Evolutionary conservation across 345 rosid species (phyloP), one percentile per base, ranked within the genome.

Genomic region (Erysimum cheiranthoides): DNA sequence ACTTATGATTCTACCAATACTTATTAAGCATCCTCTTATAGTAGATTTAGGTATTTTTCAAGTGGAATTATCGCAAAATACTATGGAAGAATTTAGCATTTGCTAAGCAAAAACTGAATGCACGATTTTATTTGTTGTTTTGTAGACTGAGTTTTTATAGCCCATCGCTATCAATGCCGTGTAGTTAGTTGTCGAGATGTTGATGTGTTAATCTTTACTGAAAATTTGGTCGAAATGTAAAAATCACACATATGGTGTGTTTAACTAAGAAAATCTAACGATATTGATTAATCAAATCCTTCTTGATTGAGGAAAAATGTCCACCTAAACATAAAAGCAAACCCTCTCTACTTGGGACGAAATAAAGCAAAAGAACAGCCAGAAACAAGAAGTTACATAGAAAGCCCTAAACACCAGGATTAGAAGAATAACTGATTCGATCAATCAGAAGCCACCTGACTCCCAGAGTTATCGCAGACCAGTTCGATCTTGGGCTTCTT

Each of bases 361-460:
- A 18, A 63, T 40, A 38, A 60, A 39, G 14, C 30, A 57, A 39
- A 28, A 68, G 31, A 60, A n/a, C 0, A 38, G 39, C 54, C 36
- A 32, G 35, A 27, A 50, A 17, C 36, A 40, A 51, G 18, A 54
- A 49, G 60, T 59, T 30, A 60, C 56, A 75, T 25, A 14, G 4
- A 42, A 21, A 39, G 10, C 16, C 70, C 74, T 68, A 61, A 31
- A 49, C 43, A 12, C 73, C 36, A 49, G 7, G 5, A 57, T 40
- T 49, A 50, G 66, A 50, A 66, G 60, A 58, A 25, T n/a, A 6
- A 4, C 28, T 31, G 39, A 16, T 13, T 70, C 6, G 2, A 57
- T 77, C 56, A 71, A 50, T 65, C 73, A 31, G 81, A 78, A 65
- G 81, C 81, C n/a, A 78, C 81, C 71, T 72, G 81, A 60, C 81